phyloP scores from a whole-genome alignment of 495 filamentous ascomycete species.

The Monascus purpureus region DNA sequence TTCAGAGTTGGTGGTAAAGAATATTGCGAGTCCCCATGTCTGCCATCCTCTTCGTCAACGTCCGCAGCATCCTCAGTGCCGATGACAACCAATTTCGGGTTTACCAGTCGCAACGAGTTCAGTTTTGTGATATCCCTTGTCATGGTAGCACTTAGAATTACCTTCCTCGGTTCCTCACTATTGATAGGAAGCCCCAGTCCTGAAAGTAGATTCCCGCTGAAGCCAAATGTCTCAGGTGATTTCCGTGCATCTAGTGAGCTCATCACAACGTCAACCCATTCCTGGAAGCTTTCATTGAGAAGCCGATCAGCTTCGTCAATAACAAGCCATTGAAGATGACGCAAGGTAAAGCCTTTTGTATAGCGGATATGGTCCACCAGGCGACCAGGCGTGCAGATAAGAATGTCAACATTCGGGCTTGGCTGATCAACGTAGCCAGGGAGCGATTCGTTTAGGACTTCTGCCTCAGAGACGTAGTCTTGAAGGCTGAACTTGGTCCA shows the following conservation, averaged over 20 bases:
- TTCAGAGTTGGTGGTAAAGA: constrained; percentile 53
- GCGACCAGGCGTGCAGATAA: constrained; percentile 85
- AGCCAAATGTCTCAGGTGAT: constrained; percentile 35
- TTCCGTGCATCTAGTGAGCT: constrained; percentile 40
- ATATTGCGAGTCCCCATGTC: constrained; percentile 26
- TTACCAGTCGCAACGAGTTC: constrained; percentile 52
- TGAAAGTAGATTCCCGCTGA: constrained; percentile 23
- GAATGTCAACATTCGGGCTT: constrained; percentile 64
- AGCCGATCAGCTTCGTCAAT: constrained; percentile 92
- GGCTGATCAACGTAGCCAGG: constrained; percentile 49
- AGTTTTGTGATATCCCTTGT: constrained; percentile 74
- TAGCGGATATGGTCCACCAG: constrained; percentile 80
- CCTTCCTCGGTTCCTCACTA: constrained; percentile 43
- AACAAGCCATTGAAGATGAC: constrained; percentile 68
- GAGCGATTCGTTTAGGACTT: constrained; percentile 25
- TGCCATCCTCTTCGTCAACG: constrained; percentile 13
- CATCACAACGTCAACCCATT: constrained; percentile 71
- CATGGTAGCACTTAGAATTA: constrained; percentile 88
- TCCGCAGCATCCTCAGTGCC: constrained; percentile 32
- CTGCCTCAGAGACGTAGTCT: constrained; percentile 26
- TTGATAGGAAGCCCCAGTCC: constrained; percentile 22
- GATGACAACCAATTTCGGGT: constrained; percentile 65
- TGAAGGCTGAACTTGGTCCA: constrained; percentile 34
- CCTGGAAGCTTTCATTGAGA: constrained; percentile 81
- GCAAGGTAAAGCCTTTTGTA: constrained; percentile 65